Percentiles rank a stretch among this genome's conserved stretches.
Evolutionary conservation across 2,329 filamentous ascomycete genomes (phyloP).

Genomic region (Colletotrichum limetticola): DNA sequence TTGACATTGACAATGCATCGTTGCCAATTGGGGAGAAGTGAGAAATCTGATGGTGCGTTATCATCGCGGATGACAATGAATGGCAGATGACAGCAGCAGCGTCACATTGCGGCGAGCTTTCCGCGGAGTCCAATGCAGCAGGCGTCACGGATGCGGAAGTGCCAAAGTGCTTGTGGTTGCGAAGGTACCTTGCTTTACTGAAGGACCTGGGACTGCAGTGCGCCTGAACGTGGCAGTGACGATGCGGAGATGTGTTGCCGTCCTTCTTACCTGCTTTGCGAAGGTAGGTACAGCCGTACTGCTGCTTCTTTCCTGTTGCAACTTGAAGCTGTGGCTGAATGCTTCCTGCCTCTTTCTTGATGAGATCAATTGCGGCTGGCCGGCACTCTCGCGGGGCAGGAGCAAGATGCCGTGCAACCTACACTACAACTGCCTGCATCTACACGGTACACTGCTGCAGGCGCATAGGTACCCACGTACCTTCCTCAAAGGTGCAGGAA

Average conservation of each 20-base stretch:
- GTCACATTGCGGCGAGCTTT: background rate
- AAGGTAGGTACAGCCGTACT: no score
- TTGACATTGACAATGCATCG: conserved; percentile 4
- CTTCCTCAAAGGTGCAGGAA: background rate
- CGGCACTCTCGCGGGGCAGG: background rate
- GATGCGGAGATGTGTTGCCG: background rate
- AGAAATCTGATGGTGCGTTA: no score
- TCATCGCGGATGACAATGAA: background rate
- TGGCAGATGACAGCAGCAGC: background rate
- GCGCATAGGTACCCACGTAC: background rate
- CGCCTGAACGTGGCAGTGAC: background rate
- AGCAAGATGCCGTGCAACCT: background rate
- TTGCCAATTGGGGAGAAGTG: background rate
- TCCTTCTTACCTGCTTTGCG: background rate
- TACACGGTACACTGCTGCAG: no score
- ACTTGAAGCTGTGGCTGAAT: background rate
- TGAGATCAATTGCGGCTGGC: background rate
- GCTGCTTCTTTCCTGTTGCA: background rate
- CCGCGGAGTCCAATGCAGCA: conserved; percentile 3
- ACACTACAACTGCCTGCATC: background rate
- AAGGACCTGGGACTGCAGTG: no score
- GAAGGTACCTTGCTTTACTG: no score
- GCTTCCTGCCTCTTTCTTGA: background rate
- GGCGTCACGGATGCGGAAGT: background rate
- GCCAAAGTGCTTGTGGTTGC: background rate